Evolutionary conservation across 345 rosid genomes (phyloP), one percentile per base, ranked within the genome.

Genomic region (Linum lewisii): DNA sequence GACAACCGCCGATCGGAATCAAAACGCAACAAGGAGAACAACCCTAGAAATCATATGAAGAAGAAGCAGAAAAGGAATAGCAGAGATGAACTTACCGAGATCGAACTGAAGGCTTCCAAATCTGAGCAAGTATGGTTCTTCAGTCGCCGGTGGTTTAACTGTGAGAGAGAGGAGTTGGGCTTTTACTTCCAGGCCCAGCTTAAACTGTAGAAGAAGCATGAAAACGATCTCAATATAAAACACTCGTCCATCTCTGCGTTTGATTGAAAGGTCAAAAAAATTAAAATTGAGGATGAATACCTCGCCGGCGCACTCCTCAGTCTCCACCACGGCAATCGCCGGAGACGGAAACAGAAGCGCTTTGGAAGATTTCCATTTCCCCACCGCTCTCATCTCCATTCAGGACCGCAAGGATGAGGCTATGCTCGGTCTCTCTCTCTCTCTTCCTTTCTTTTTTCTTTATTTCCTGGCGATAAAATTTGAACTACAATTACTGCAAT

Each of bases 361-460:
- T 42, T 42, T 77, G 7, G 95, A 87, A 21, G 99, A 89, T 24
- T 81, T 78, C 52, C 82, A 79, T 29, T 75, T 85, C 70, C 84
- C 88, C 26, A 60, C 85, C 38, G 85, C 83, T 45, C 83, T 81
- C 44, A 71, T 84, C 11, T 82, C 88, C 66, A 64, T 82, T 37
- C 94, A 80, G 24, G 88, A 85, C 57, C 77, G 79, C 65, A 82
- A 85, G 63, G 86, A 76, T 21, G 82, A 80, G 69, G 83, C 83
- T 65, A 69, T 82, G 78, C 81, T 37, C 23, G 87, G 87, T 75
- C 18, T 51, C 55, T 63, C 34, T 8, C 34, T 29, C 34, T n/a
- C n/a, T n/a, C n/a, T n/a, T n/a, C n/a, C n/a, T 54, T 22, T 34
- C 55, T 54, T 38, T 51, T n/a, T 37, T 25, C 55, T 58, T 54